Base-by-base conservation (phyloP, 1,139 yeast genomes). In the Hyphopichia khmerensis region DNA sequence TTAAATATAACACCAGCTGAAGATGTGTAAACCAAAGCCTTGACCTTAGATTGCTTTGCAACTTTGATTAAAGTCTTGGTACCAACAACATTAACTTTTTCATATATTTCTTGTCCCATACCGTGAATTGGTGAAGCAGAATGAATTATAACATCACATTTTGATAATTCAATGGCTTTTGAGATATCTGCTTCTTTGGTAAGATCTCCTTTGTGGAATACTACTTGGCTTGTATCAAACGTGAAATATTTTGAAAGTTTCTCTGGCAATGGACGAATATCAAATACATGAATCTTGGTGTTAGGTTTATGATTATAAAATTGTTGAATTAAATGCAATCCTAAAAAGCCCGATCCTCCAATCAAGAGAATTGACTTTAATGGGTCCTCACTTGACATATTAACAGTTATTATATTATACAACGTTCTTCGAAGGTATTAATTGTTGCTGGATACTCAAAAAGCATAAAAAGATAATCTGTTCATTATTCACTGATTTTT, bases 121-220 rank as follows among this genome's bases (percentile, higher is more conserved):
- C 97, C 97, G 60, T 90, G 97, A 60, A 91, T 78, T 9, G 99
- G 99, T 4, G 98, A 91, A 1, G 98, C 99, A 2, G 96, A 87
- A 62, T 95, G 99, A 4, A 95, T 96, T 35, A 95, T 79, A 0
- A 89, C 93, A 39, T 81, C 79, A 45, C 96, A 89, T 30, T 73
- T 64, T 24, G 87, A 75, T 15, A 57, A 60, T 30, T 65, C 60
- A 33, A 93, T 79, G 0, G 96, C 96, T 4, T 65, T 58, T 4
- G 70, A 60, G 10, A 95, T 84, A 56, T 88, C 96, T 7, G 69
- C 76, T 17, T 76, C 77, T 1, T 86, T 80, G 0, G 98, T 89
- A 48, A 95, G 68, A 57, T 93, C 99, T 36, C 98, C 99, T 51
- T 83, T 72, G 58, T 83, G 87, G 49, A 84, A 82, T 0, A 60